phyloP scores from a whole-genome alignment of 768 basidiomycete species.

The Mrakia frigida region DNA sequence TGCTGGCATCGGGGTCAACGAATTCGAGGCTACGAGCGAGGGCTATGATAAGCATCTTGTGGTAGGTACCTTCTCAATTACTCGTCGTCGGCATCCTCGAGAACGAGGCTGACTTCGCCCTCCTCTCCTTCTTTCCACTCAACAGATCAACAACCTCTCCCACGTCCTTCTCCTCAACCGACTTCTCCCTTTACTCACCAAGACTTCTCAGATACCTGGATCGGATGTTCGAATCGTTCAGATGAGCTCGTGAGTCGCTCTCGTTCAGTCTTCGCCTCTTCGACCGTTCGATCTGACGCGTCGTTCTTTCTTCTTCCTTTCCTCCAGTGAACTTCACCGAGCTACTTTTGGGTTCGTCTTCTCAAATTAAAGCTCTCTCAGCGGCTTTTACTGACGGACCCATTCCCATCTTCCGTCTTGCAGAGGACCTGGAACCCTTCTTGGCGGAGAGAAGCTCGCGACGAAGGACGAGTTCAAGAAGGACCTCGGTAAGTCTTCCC shows the following conservation, averaged over 20 bases:
- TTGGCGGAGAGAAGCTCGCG: slow-evolving; percentile 4
- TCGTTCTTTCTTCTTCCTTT: not conserved
- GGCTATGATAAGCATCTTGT: slow-evolving; percentile 19
- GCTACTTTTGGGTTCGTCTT: not conserved
- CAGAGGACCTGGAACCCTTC: not conserved
- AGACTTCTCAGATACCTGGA: slow-evolving; percentile 50
- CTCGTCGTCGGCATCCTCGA: not conserved
- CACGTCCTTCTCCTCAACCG: slow-evolving; percentile 45
- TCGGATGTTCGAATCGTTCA: slow-evolving; percentile 61
- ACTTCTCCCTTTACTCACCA: slow-evolving; percentile 50
- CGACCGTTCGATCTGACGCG: not conserved
- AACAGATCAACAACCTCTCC: slow-evolving; percentile 46
- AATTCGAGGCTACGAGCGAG: not conserved
- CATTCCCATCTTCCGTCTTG: no score
- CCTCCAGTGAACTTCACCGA: slow-evolving; percentile 18
- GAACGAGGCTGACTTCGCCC: not conserved
- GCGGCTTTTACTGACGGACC: no score
- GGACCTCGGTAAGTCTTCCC: not conserved
- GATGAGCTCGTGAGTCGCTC: slow-evolving; percentile 44
- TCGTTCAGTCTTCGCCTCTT: not conserved
- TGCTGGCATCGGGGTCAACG: slow-evolving; percentile 19
- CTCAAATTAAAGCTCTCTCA: no score
- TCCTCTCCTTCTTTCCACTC: not conserved
- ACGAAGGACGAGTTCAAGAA: slow-evolving; percentile 17
- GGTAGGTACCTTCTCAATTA: not conserved